Percentiles rank a stretch among this genome's conserved stretches.
Evolutionary conservation across 192 early-diverging fungal species (phyloP).

Genomic region (Podila verticillata): DNA sequence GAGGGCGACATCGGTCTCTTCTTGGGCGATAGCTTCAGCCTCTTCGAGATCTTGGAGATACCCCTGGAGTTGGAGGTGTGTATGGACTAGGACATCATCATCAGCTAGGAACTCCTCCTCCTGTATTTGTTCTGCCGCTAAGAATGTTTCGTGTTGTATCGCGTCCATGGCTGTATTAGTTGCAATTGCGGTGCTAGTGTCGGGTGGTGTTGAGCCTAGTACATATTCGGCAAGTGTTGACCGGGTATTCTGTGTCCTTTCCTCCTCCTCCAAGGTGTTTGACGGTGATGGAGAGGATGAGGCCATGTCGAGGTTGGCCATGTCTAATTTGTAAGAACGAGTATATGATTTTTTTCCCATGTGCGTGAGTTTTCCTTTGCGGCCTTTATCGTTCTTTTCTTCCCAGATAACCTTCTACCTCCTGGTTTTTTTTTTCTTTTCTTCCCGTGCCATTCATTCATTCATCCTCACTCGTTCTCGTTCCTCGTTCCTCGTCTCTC

Average conservation of each 20-base stretch:
- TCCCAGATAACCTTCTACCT: too few species aligned
- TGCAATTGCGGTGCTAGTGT: neutral
- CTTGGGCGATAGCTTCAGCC: slow-evolving; percentile 12
- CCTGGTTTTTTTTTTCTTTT: too few species aligned
- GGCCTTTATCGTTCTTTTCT: too few species aligned
- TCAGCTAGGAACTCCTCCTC: neutral
- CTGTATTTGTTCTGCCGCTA: slow-evolving; percentile 19
- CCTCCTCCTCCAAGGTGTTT: neutral
- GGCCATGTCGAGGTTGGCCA: neutral
- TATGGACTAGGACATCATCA: slow-evolving; percentile 12
- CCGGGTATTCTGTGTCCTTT: neutral
- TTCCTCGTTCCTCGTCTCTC: too few species aligned
- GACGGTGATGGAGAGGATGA: slow-evolving; percentile 1
- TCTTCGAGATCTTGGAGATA: slow-evolving; percentile 41
- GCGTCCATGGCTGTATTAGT: neutral
- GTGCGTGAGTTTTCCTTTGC: too few species aligned
- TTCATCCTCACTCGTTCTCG: too few species aligned
- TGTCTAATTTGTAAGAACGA: too few species aligned
- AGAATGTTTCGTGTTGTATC: neutral
- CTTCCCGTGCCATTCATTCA: too few species aligned
- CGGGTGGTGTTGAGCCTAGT: neutral
- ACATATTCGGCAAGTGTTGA: too few species aligned
- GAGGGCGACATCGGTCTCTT: slow-evolving; percentile 15
- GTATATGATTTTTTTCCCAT: too few species aligned
- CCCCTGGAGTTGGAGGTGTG: slow-evolving; percentile 32